Conservation (phyloP, 73 alveolate species). For the Vitrella brassicaformis region DNA sequence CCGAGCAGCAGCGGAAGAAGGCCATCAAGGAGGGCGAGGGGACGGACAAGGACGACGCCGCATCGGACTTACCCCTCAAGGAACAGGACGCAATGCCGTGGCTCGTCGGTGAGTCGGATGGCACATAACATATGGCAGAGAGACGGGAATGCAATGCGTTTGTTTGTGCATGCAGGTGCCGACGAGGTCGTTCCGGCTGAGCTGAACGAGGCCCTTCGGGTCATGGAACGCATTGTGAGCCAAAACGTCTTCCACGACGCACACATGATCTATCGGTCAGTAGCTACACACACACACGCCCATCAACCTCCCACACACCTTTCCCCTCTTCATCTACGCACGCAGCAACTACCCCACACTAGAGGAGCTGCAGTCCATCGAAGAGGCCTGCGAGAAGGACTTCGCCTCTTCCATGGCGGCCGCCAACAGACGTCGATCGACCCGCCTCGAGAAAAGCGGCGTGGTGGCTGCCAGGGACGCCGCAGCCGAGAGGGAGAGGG, state of each 20-base stretch:
- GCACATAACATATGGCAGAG: no score
- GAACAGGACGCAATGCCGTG: neutral
- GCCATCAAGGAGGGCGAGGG: neutral
- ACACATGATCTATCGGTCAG: constrained; percentile 68
- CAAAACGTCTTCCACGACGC: constrained; percentile 79
- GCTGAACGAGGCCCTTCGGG: constrained; percentile 28
- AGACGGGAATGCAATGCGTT: no score
- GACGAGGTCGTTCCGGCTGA: neutral
- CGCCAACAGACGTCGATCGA: no score
- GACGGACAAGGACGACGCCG: neutral
- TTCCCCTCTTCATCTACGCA: no score
- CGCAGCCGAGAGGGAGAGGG: constrained; percentile 40
- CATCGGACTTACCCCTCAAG: neutral
- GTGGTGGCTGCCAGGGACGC: no score
- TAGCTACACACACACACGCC: no score
- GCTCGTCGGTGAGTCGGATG: no score
- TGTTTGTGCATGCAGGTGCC: no score
- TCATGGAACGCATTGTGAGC: constrained; percentile 79
- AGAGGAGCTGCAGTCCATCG: constrained; percentile 19
- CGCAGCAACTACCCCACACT: constrained; percentile 81
- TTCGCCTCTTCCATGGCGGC: no score
- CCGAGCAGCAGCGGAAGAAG: neutral
- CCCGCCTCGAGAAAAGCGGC: no score
- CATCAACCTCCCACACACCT: no score
- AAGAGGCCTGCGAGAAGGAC: no score